Base-by-base conservation (phyloP, 495 filamentous ascomycete species). In the Rhizodiscina lignyota region DNA sequence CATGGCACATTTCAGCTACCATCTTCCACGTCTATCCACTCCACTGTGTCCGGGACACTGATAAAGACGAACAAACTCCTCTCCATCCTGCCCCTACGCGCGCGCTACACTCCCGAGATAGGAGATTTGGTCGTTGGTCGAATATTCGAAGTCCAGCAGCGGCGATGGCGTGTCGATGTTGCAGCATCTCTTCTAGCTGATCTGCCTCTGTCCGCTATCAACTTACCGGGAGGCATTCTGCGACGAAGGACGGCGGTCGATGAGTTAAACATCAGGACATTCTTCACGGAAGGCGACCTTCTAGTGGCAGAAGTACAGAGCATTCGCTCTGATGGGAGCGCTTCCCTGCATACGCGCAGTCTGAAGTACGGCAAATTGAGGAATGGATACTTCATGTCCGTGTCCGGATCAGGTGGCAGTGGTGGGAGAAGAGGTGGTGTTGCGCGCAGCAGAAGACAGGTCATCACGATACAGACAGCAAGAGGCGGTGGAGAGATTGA, bases 61-160 rank as follows among this genome's bases (percentile, higher is more conserved):
- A 72, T 75, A 33, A 85, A 83, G 43, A 93, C 85, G 38, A 97
- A 97, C 67, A 97, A 96, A 55, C 70, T 97, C 3, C 74, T 97
- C 32, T 91, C 82, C 21, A 79, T 97, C 27, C 68, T 70, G 2
- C 85, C 89, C 0, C 64, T 97, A 2, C 79, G 83, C 31, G 82
- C 89, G n/a, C 79, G 91, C 24, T 97, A 97, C 59, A 81, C 71
- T 0, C 89, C 89, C 19, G 84, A 93, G 54, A 92, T 97, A 41
- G 89, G 89, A 39, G 89, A 97, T 57, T 66, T 96, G 2, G 82
- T 97, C 3, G 76, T 97, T 4, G 91, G 89, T 26, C 76, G 89
- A 39, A 93, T 97, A 44, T 72, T 87, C 41, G 79, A 86, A 50
- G 89, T 96, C 12, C 84, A 93, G 49, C 70, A 76, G 4, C 73